Percentiles rank a stretch among this genome's conserved stretches.
These are phyloP conservation scores for Apiotrichum mycotoxinovorans DNA, from an alignment of 1,284 basidiomycete genomes.

Conservation along the genomic window DNA sequence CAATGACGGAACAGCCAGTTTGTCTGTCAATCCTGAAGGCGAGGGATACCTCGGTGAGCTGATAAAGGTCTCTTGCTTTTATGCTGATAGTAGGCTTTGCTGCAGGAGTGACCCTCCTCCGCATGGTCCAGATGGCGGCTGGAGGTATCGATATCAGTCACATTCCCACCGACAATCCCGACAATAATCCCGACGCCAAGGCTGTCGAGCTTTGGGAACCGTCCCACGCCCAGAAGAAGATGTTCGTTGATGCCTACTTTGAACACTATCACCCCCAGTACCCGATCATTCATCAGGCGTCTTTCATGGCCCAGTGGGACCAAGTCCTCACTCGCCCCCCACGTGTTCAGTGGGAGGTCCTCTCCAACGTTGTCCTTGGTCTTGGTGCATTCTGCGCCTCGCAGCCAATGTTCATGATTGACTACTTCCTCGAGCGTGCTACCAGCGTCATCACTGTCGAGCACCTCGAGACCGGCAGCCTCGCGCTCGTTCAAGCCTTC, in stretches of 20 bases:
- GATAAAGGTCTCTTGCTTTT: no score
- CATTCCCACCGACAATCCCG: not conserved
- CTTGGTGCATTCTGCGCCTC: constrained; percentile 28
- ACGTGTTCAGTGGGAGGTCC: constrained; percentile 20
- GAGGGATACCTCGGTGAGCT: constrained; percentile 25
- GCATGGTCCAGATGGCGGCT: constrained; percentile 23
- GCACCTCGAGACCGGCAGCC: constrained; percentile 25
- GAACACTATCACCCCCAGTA: constrained; percentile 29
- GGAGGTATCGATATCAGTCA: constrained; percentile 10
- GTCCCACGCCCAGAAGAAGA: constrained; percentile 1
- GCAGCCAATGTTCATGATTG: constrained; percentile 21
- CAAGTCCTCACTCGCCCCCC: constrained; percentile 26
- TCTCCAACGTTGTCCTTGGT: constrained; percentile 22
- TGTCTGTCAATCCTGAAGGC: constrained; percentile 25
- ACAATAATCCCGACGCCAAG: not conserved
- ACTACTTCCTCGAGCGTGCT: constrained; percentile 25
- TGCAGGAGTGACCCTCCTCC: constrained; percentile 23
- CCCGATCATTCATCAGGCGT: constrained; percentile 29
- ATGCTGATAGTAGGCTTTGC: constrained; percentile 21
- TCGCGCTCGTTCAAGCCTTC: constrained; percentile 30
- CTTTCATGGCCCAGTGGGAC: constrained; percentile 28
- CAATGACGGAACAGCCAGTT: constrained; percentile 25
- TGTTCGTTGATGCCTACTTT: constrained; percentile 29
- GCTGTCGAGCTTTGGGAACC: constrained; percentile 11
- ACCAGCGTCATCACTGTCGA: constrained; percentile 14